Evolutionary conservation across 2,329 filamentous ascomycete species (phyloP), one percentile per base, ranked within the genome.

Genomic region (Alternaria rosae): DNA sequence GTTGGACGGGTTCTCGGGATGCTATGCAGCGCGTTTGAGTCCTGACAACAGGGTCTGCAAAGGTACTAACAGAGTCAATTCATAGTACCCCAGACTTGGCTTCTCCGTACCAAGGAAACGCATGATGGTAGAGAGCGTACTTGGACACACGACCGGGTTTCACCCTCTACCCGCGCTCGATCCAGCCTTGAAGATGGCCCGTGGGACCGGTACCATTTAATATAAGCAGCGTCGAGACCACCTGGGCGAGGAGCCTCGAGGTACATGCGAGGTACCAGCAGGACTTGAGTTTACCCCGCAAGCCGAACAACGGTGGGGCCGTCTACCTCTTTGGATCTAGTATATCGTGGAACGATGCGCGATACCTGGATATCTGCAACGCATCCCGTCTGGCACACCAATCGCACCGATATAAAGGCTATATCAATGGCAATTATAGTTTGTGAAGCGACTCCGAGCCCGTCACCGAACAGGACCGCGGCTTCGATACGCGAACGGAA

Each of bases 301-400:
- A 30, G 52, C n/a, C 32, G 30, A 30, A 48, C 45, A 38, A 20
- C 57, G 44, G 51, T 43, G 55, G 48, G 52, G 25, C 28, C 25
- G 35, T 30, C 25, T 42, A 12, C 64, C 41, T 25, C 20, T 25
- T 57, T 44, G 21, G 26, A 58, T 32, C 64, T 64, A 61, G 57
- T 26, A 35, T 44, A 35, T 61, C 38, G 23, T 41, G 38, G 12
- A 57, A 21, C 41, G 42, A 51, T 35, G 26, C 32, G 42, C 53
- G 57, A 54, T 54, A 48, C 57, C 25, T 42, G 21, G 12, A 59
- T 25, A n/a, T 6, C 32, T 48, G 32, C 47, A 54, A 59, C 17
- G 20, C 35, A 13, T 56, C 28, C 32, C 26, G 20, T 26, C 43
- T 54, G 43, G 32, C 51, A 53, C 28, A 42, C 51, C 44, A 64